Base-by-base conservation (phyloP, 148 eudicot genomes). In the Rhododendron ovatum region DNA sequence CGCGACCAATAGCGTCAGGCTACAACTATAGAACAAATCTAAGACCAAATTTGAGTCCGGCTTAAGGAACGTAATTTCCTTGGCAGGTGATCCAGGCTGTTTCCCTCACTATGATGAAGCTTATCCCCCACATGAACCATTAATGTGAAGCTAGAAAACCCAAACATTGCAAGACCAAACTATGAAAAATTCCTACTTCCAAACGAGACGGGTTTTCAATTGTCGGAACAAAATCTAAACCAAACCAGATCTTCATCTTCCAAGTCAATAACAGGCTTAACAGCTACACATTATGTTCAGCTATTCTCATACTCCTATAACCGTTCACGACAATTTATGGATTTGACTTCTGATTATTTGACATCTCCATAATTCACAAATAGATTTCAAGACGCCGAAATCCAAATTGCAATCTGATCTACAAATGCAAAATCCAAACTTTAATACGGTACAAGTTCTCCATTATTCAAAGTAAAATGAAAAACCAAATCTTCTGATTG, bases 331-430 rank as follows among this genome's bases (percentile, higher is more conserved):
- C 71, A n/a, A 9, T 65, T 65, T 8, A 26, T 10, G 71, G 30
- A n/a, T 65, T 65, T 65, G 82, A 80, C 22, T 26, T 47, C 18
- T 6, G 39, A 79, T 6, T n/a, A 26, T 50, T 53, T 4, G 17
- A 17, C 20, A 18, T 55, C 61, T 13, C 55, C 55, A 3, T 55
- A 17, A 0, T 55, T 55, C 22, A 17, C 61, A 51, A 53, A 55
- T 17, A 55, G 61, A 55, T 18, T 55, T 55, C 61, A 55, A 12
- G 3, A 55, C 41, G 1, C 1, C 13, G 18, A 33, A 81, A 30
- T 55, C 65, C 28, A 81, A 81, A 81, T 81, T 28, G 43, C 65
- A 53, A 81, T 20, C 83, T 47, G 37, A 81, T 26, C 83, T 81
- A 17, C 8, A 81, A 53, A 33, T 3, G 14, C 41, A 30, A 81